Conservation (phyloP, 352 stramenopile species). For the Phytophthora brassicae region DNA sequence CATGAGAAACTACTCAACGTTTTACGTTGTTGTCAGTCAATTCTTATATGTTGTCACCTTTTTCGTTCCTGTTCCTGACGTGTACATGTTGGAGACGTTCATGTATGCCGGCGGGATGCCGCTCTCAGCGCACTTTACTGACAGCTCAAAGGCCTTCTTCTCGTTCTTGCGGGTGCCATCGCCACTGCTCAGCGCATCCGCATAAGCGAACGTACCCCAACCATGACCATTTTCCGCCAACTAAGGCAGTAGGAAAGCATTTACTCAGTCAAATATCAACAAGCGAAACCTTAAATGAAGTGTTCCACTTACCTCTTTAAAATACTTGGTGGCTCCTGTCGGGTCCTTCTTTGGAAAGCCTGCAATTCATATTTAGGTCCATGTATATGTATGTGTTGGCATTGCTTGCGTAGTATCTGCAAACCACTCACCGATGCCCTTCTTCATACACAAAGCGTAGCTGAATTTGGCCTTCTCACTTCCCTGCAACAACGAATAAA, state of each 20-base stretch:
- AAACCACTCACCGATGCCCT: slow-evolving; percentile 52
- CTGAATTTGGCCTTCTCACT: slow-evolving; percentile 85
- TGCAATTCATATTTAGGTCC: too few species aligned
- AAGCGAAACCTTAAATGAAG: neutral
- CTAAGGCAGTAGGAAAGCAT: slow-evolving; percentile 24
- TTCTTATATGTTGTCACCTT: slow-evolving; percentile 44
- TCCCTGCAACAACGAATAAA: slow-evolving; percentile 33
- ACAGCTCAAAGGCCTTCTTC: slow-evolving; percentile 81
- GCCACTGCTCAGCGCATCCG: slow-evolving; percentile 70
- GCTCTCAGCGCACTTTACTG: slow-evolving; percentile 60
- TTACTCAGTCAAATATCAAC: neutral
- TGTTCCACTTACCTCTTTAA: slow-evolving; percentile 56
- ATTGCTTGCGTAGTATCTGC: neutral
- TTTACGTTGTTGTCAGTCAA: neutral
- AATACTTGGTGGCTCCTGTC: slow-evolving; percentile 57
- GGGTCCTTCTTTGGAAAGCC: slow-evolving; percentile 64
- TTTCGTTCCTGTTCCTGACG: slow-evolving; percentile 55
- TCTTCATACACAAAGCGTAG: slow-evolving; percentile 83
- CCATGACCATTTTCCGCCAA: slow-evolving; percentile 59
- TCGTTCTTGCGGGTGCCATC: slow-evolving; percentile 76
- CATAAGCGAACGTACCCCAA: slow-evolving; percentile 83
- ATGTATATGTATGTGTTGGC: neutral
- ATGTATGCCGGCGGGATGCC: slow-evolving; percentile 74
- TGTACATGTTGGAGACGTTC: slow-evolving; percentile 87
- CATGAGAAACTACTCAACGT: neutral